Evolutionary conservation across 371 early-diverging fungal genomes (phyloP).

Genomic region (Capillidium heterosporum): DNA sequence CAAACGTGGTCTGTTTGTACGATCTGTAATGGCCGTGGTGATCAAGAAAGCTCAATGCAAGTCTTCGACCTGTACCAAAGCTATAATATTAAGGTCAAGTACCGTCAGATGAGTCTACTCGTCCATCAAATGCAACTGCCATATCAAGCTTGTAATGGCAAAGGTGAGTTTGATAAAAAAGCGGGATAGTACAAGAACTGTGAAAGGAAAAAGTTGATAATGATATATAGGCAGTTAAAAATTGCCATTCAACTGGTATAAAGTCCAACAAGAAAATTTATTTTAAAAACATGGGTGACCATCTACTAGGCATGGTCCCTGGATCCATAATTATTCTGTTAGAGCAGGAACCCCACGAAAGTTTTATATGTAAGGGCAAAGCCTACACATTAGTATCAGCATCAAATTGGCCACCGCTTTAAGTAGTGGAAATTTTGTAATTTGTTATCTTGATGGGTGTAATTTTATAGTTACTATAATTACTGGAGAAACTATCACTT

Average conservation of each 20-base stretch:
- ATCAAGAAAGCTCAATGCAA: constrained; percentile 44
- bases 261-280: constrained; percentile 68
- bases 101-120: constrained; percentile 90
- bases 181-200: constrained; percentile 78
- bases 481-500: constrained; percentile 81
- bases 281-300: constrained; percentile 86
- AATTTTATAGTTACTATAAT: constrained; percentile 67
- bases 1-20: constrained; percentile 61
- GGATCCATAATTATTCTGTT: constrained; percentile 77
- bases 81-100: constrained; percentile 65
- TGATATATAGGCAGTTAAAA: constrained; percentile 72
- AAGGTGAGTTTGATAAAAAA: constrained; percentile 48
- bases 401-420: constrained; percentile 82
- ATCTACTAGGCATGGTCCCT: constrained; percentile 54
- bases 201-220: constrained; percentile 56
- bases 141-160: constrained; percentile 43
- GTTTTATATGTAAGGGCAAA: constrained; percentile 55
- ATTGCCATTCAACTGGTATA: constrained; percentile 85
- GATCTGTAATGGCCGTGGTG: constrained; percentile 56
- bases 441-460: constrained; percentile 80
- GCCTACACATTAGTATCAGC: constrained; percentile 49
- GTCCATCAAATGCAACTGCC: constrained; percentile 89
- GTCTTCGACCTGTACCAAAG: constrained; percentile 72
- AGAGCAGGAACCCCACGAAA: constrained; percentile 57
- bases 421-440: constrained; percentile 71